Conservation (phyloP, 305 asterid species). For the Plantago coronopus region DNA sequence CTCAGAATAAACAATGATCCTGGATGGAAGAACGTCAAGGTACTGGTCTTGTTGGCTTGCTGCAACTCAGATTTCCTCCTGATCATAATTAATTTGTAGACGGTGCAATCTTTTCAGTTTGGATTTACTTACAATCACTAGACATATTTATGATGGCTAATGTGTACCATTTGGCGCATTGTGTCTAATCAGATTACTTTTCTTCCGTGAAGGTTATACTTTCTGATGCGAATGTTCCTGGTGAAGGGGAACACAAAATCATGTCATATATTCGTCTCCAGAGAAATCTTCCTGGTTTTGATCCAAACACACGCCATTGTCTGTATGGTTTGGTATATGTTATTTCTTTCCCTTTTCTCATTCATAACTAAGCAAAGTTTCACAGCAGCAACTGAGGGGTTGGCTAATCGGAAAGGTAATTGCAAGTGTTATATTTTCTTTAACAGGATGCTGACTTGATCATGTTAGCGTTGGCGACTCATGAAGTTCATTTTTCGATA, state of each 20-base stretch:
- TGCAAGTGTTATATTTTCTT: constrained; percentile 5
- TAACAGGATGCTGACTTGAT: constrained; percentile 89
- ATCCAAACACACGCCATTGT: constrained; percentile 96
- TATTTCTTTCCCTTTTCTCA: constrained; percentile 8
- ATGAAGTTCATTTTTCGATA: constrained; percentile 77
- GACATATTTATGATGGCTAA: neutral
- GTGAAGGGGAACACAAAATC: constrained; percentile 98
- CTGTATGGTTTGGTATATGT: constrained; percentile 87
- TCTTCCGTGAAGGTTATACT: constrained; percentile 72
- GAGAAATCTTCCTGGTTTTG: constrained; percentile 87
- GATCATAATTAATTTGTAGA: too few species aligned
- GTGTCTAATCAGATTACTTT: constrained; percentile 23
- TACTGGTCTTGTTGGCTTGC: constrained; percentile 24
- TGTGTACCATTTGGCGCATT: constrained; percentile 8
- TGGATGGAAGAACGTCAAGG: constrained; percentile 96
- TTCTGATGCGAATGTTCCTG: constrained; percentile 99
- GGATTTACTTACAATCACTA: neutral
- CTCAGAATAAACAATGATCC: constrained; percentile 82
- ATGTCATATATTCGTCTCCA: constrained; percentile 96
- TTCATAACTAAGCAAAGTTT: neutral
- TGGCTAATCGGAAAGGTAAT: neutral
- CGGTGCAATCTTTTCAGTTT: too few species aligned
- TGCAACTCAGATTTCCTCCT: neutral
- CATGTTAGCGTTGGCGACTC: constrained; percentile 78
- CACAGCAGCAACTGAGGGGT: neutral